Conservation (phyloP, 495 filamentous ascomycete species). For the Penicillium goetzii region DNA sequence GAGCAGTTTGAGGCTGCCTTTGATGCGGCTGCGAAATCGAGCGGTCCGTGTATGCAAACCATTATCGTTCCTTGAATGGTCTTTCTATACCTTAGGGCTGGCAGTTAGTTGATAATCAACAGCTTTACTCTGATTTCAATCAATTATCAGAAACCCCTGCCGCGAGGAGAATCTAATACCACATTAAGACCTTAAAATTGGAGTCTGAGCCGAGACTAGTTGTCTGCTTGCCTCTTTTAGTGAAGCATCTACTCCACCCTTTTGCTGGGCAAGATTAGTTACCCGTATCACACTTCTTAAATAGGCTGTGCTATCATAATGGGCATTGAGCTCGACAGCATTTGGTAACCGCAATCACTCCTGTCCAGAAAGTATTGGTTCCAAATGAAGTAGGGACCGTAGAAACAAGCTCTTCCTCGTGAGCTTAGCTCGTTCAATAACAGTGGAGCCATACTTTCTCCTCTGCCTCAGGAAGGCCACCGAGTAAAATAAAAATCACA, state of each 20-base stretch:
- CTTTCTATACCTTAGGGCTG: neutral
- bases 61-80: conserved; percentile 8
- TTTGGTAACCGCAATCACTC: neutral
- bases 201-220: neutral
- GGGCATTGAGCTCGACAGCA: neutral
- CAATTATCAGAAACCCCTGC: neutral
- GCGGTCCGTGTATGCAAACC: neutral
- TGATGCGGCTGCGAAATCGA: neutral
- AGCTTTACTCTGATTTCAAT: neutral
- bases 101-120: neutral
- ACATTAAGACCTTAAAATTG: neutral
- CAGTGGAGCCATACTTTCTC: neutral
- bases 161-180: neutral
- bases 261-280: neutral
- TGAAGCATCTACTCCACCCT: neutral
- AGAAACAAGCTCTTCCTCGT: neutral
- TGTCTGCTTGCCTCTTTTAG: neutral
- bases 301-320: too few species aligned
- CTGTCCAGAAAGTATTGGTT: neutral
- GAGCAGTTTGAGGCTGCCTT: neutral
- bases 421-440: neutral
- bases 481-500: neutral
- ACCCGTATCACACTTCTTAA: too few species aligned
- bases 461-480: neutral
- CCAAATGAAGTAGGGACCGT: neutral